phyloP scores from a whole-genome alignment of 495 filamentous ascomycete genomes.

The Tuber aestivum region DNA sequence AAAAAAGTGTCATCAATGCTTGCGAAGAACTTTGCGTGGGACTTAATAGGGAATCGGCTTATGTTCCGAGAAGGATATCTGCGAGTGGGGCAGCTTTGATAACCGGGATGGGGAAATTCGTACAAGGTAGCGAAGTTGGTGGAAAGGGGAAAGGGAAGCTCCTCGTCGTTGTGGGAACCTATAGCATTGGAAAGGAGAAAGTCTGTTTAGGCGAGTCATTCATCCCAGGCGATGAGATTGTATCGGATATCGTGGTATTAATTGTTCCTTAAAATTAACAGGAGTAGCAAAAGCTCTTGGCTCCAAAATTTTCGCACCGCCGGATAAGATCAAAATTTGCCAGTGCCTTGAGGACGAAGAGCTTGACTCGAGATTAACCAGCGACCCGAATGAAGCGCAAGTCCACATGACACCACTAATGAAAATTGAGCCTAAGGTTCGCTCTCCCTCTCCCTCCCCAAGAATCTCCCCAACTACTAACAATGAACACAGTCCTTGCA shows the following conservation, averaged over 20 bases:
- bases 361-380: conserved; percentile 67
- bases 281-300: conserved; percentile 73
- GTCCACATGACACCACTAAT: conserved; percentile 96
- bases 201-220: conserved; percentile 85
- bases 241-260: conserved; percentile 49
- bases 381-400: conserved; percentile 74
- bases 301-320: conserved; percentile 83
- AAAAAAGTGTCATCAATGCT: conserved; percentile 76
- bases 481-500: conserved; percentile 58
- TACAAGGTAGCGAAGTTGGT: neutral
- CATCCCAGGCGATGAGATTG: conserved; percentile 80
- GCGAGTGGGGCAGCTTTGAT: conserved; percentile 51
- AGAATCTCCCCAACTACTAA: neutral
- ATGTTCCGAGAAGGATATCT: conserved; percentile 48
- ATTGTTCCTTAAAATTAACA: conserved; percentile 43
- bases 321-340: conserved; percentile 76
- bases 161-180: conserved; percentile 90
- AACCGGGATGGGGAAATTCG: conserved; percentile 45
- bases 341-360: conserved; percentile 77
- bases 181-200: conserved; percentile 95
- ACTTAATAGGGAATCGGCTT: conserved; percentile 52
- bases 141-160: conserved; percentile 53
- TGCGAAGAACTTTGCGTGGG: conserved; percentile 83
- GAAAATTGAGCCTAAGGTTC: conserved; percentile 64
- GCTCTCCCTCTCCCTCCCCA: neutral